Evolutionary conservation across 768 basidiomycete genomes (phyloP).

Genomic region (Lactarius akahatsu): DNA sequence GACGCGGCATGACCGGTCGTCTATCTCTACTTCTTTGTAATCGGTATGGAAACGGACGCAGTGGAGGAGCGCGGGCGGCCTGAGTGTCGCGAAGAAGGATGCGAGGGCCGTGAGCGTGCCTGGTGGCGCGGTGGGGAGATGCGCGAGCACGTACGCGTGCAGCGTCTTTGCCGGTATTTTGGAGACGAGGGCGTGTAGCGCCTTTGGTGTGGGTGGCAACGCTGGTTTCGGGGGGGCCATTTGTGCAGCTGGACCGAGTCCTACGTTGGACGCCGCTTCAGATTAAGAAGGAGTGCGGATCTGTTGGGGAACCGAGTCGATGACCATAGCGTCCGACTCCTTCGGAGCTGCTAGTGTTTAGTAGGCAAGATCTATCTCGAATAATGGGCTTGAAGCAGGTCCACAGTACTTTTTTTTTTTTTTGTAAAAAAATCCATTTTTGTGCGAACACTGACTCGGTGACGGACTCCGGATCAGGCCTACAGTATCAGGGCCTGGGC

Average conservation of each 20-base stretch:
- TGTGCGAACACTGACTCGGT: neutral
- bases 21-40: no score
- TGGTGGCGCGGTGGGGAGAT: constrained; percentile 43
- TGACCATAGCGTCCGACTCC: constrained; percentile 11
- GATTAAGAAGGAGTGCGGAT: constrained; percentile 55
- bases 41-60: no score
- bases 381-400: no score
- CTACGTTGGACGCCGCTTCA: constrained; percentile 30
- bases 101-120: constrained; percentile 48
- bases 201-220: constrained; percentile 32
- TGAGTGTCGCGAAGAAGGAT: constrained; percentile 59
- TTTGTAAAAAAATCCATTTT: no score
- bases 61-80: constrained; percentile 44
- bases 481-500: constrained; percentile 70
- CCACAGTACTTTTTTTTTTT: no score
- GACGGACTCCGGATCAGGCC: neutral
- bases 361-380: neutral
- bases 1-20: constrained; percentile 47
- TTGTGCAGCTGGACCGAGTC: constrained; percentile 12
- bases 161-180: constrained; percentile 66
- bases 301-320: constrained; percentile 33
- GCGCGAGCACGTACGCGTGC: constrained; percentile 58
- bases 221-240: constrained; percentile 32
- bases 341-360: constrained; percentile 1
- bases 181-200: constrained; percentile 52